Evolutionary conservation across 169 alveolate species (phyloP).

Genomic region (Plasmodium falciparum): DNA sequence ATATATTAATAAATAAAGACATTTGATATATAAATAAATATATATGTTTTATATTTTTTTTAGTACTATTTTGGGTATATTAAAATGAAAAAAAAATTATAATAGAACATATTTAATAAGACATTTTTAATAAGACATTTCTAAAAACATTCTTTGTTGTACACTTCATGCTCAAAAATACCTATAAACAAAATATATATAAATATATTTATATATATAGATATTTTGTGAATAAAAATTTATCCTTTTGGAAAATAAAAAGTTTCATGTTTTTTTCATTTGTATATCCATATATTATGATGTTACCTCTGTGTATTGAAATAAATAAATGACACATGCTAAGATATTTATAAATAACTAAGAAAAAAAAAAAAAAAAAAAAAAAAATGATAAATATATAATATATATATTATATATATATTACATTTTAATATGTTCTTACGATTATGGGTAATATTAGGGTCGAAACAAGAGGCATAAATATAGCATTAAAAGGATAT

Average conservation of each 20-base stretch:
- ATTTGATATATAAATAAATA: no score
- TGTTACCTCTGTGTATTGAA: slow-evolving; percentile 27
- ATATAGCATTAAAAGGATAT: slow-evolving; percentile 47
- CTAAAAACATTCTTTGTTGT: no score
- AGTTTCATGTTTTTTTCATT: not conserved
- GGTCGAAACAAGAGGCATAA: slow-evolving; percentile 67
- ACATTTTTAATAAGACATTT: no score
- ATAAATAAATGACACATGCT: slow-evolving; percentile 17
- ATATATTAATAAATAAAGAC: no score
- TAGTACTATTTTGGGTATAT: no score
- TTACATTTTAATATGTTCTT: not conserved
- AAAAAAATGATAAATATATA: not conserved
- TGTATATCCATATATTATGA: not conserved
- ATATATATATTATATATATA: not conserved
- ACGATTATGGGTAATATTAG: slow-evolving; percentile 39
- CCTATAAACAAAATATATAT: not conserved
- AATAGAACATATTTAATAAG: no score
- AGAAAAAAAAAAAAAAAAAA: slow-evolving; percentile 3
- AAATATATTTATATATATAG: not conserved
- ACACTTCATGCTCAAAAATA: no score
- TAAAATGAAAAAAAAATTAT: no score
- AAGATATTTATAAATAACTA: slow-evolving; percentile 29
- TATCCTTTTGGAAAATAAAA: not conserved
- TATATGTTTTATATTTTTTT: no score
- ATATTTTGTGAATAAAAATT: not conserved